Evolutionary conservation across 345 rosid genomes (phyloP).

Genomic region (Cardamine chenopodiifolia): DNA sequence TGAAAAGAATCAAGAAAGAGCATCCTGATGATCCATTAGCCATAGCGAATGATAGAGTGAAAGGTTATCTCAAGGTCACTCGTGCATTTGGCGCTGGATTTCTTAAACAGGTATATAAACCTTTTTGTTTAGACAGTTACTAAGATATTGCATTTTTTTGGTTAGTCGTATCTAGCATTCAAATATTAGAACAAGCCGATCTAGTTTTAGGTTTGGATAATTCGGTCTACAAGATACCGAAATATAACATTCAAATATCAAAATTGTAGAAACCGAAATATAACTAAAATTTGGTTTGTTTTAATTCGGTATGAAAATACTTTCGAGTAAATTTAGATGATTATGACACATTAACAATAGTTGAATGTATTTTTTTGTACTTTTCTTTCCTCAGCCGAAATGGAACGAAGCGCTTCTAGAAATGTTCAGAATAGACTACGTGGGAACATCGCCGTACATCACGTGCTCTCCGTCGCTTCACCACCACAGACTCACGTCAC

Average conservation of each 20-base stretch:
- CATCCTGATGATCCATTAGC: slow-evolving; percentile 76
- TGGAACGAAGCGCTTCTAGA: slow-evolving; percentile 86
- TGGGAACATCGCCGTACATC: slow-evolving; percentile 79
- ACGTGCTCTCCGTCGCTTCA: slow-evolving; percentile 73
- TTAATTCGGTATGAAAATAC: background rate
- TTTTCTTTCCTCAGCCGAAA: slow-evolving; percentile 55
- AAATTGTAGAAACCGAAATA: background rate
- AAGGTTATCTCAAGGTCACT: slow-evolving; percentile 90
- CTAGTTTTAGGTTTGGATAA: background rate
- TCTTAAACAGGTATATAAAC: slow-evolving; percentile 69
- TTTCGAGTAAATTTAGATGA: background rate
- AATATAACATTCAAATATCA: background rate
- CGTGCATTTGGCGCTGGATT: slow-evolving; percentile 96
- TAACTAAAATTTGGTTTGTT: background rate
- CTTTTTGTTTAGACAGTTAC: background rate
- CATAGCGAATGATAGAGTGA: slow-evolving; percentile 71
- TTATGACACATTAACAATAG: too few species aligned
- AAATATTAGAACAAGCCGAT: too few species aligned
- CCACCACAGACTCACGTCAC: slow-evolving; percentile 70
- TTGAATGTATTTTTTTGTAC: background rate
- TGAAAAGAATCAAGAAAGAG: slow-evolving; percentile 68
- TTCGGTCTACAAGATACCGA: background rate
- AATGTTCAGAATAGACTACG: slow-evolving; percentile 79
- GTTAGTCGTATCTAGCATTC: too few species aligned
- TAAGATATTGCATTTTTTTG: background rate